A percentile compares a stretch with the other conserved stretches of the same genome.
phyloP scores from a whole-genome alignment of 305 asterid species.

The Petunia hybrid region DNA sequence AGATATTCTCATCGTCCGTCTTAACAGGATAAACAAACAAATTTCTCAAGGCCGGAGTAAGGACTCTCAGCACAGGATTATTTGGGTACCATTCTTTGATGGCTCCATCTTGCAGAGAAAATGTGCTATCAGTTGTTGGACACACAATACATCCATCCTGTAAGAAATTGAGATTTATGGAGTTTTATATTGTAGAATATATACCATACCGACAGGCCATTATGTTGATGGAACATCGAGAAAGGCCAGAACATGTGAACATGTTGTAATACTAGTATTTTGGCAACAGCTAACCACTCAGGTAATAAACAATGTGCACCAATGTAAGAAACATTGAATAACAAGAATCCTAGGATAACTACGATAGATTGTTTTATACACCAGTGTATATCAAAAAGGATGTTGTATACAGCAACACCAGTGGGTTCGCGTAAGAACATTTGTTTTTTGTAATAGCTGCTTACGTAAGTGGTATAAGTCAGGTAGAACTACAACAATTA shows the following conservation, averaged over 20 bases:
- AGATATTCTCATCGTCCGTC: slow-evolving; percentile 73
- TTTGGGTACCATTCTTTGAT: slow-evolving; percentile 94
- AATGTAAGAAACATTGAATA: not conserved
- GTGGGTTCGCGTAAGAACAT: not conserved
- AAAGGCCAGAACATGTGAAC: not conserved
- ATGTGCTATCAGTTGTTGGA: slow-evolving; percentile 94
- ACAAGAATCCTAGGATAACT: not conserved
- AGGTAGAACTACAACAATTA: not conserved
- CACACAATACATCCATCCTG: slow-evolving; percentile 97
- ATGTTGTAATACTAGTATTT: not conserved
- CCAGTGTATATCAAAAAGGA: not conserved
- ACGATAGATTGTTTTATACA: no score
- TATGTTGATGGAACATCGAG: not conserved
- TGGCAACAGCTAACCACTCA: not conserved
- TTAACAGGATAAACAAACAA: slow-evolving; percentile 71
- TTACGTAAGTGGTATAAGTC: slow-evolving; percentile 7
- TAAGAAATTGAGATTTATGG: slow-evolving; percentile 23
- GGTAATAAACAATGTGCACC: not conserved
- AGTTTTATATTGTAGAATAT: not conserved
- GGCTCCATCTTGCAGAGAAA: slow-evolving; percentile 76
- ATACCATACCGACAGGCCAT: not conserved
- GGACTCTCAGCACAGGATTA: slow-evolving; percentile 85
- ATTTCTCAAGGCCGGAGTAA: slow-evolving; percentile 80
- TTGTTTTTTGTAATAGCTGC: not conserved
- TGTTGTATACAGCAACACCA: not conserved